Percentiles rank a stretch among this genome's conserved stretches.
These are phyloP conservation scores for Angophora floribunda DNA, from an alignment of 345 rosid species.

Conservation along the genomic window DNA sequence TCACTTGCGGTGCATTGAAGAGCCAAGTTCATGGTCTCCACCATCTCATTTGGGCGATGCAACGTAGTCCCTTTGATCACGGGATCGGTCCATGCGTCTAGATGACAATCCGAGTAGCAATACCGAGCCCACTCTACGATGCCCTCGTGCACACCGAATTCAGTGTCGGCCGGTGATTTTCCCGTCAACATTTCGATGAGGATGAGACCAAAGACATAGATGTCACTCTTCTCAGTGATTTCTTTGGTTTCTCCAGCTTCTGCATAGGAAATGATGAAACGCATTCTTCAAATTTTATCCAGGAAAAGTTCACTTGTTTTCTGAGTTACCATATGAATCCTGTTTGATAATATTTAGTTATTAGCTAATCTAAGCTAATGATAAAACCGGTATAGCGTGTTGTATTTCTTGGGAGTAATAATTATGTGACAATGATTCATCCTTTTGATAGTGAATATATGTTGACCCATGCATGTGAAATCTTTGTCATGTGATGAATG, in stretches of 20 bases:
- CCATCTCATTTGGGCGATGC: constrained; percentile 22
- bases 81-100: constrained; percentile 64
- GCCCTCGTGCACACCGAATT: constrained; percentile 38
- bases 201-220: constrained; percentile 58
- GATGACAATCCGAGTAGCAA: constrained; percentile 64
- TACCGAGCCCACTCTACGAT: constrained; percentile 66
- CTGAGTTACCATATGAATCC: background rate
- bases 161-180: constrained; percentile 44
- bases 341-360: background rate
- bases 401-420: background rate
- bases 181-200: constrained; percentile 68
- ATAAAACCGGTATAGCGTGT: background rate
- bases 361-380: background rate
- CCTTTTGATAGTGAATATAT: background rate
- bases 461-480: background rate
- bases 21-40: constrained; percentile 62
- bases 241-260: constrained; percentile 52
- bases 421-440: background rate
- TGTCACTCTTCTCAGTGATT: constrained; percentile 48
- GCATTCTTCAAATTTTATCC: background rate
- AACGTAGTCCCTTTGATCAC: constrained; percentile 16
- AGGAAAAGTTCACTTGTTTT: background rate
- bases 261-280: constrained; percentile 2
- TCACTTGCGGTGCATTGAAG: constrained; percentile 60
- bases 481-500: background rate